Conservation (phyloP, 495 filamentous ascomycete species). For the Penicillium cinerascens region DNA sequence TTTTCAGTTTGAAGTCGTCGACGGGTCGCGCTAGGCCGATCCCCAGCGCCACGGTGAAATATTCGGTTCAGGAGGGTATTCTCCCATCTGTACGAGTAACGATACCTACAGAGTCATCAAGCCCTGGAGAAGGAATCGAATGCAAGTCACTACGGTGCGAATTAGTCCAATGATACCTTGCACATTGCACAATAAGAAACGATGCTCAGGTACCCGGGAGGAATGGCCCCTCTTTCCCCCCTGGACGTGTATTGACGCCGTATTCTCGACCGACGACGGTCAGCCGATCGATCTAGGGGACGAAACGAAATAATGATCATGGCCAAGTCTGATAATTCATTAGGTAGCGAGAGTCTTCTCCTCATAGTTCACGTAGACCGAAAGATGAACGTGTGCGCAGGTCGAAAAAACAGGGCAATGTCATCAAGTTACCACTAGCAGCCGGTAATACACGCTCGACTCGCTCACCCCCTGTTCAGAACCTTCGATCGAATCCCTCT, state of each 20-base stretch:
- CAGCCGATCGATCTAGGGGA: not conserved
- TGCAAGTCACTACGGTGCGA: not conserved
- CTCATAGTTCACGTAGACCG: too few species aligned
- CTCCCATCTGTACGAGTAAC: not conserved
- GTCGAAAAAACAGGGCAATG: not conserved
- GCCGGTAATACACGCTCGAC: not conserved
- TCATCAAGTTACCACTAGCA: not conserved
- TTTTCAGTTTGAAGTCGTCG: not conserved
- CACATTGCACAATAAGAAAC: not conserved
- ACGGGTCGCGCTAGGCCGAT: not conserved
- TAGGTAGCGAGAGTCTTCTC: too few species aligned
- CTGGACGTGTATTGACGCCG: constrained; percentile 3
- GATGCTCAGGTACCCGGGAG: constrained; percentile 1
- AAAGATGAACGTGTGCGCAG: not conserved
- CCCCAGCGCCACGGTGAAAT: not conserved
- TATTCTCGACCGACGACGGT: constrained; percentile 1
- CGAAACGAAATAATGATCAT: not conserved
- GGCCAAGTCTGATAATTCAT: not conserved
- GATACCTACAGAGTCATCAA: too few species aligned
- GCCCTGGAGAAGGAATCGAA: not conserved
- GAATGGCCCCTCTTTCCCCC: not conserved
- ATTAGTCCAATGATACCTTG: not conserved
- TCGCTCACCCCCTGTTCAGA: constrained; percentile 15
- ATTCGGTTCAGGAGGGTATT: not conserved
- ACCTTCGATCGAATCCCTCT: constrained; percentile 18